Conservation (phyloP, 2,329 filamentous ascomycete species). For the Aspergillus fijiensis region DNA sequence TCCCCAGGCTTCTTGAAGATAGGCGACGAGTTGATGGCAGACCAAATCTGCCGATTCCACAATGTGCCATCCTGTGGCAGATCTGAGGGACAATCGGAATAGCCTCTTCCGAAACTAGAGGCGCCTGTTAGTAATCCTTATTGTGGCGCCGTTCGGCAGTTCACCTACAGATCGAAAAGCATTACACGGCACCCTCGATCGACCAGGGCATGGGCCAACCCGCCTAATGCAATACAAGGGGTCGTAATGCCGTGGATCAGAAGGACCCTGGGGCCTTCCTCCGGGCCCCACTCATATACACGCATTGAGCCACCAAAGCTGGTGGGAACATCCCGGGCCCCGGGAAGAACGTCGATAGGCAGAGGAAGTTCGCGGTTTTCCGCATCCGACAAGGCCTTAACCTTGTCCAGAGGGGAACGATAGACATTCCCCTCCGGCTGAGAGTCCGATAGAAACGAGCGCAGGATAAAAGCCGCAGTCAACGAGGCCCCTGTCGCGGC, state of each 20-base stretch:
- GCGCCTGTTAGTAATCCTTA: background rate
- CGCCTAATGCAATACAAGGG: slow-evolving; percentile 67
- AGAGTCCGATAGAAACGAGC: slow-evolving; percentile 26
- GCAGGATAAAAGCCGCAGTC: slow-evolving; percentile 34
- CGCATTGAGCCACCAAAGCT: slow-evolving; percentile 64
- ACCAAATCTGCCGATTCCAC: slow-evolving; percentile 70
- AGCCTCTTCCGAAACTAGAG: slow-evolving; percentile 64
- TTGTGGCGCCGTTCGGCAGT: background rate
- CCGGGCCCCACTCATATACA: slow-evolving; percentile 79
- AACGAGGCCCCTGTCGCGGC: slow-evolving; percentile 38
- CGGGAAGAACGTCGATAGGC: slow-evolving; percentile 63
- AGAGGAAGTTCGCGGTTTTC: slow-evolving; percentile 56
- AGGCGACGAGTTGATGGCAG: slow-evolving; percentile 68
- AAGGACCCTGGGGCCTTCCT: slow-evolving; percentile 68
- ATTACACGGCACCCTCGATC: slow-evolving; percentile 71
- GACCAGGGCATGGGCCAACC: slow-evolving; percentile 65
- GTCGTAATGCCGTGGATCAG: slow-evolving; percentile 81
- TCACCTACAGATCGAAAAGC: slow-evolving; percentile 63
- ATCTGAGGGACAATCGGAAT: slow-evolving; percentile 66
- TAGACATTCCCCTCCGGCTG: slow-evolving; percentile 22
- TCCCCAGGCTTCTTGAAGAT: slow-evolving; percentile 61
- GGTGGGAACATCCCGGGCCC: slow-evolving; percentile 61
- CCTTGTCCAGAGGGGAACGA: slow-evolving; percentile 37
- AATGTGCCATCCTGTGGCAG: slow-evolving; percentile 71
- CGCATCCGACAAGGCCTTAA: slow-evolving; percentile 34